Base-by-base conservation (phyloP, 345 rosid species). In the Moricandia arvensis region DNA sequence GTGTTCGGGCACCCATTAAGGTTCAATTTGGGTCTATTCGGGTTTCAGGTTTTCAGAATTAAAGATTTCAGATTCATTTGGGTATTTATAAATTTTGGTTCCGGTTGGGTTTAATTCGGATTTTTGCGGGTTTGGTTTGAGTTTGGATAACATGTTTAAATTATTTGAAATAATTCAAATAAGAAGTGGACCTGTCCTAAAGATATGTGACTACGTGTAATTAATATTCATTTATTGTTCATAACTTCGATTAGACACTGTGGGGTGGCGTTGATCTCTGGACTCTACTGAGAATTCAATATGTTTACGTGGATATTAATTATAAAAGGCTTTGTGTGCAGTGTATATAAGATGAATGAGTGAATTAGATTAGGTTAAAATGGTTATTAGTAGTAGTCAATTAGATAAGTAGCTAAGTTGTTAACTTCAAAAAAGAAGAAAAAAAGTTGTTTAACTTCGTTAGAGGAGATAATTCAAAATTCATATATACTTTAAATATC, bases 401-500 rank as follows among this genome's bases (percentile, higher is more conserved):
- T 59, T 54, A 26, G 55, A 59, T 24, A 24, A 37, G 78, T 61
- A 17, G 69, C 63, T 60, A 35, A 66, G 73, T 55, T 55, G 66
- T 43, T 63, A 3, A 61, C 35, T 53, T 61, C 10, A 21, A 21
- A 21, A 21, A 21, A 21, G 2, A 0, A 21, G 2, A 21, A 21
- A 21, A 21, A 21, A 21, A 66, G 73, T 57, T 55, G 67, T n/a
- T 45, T 63, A 3, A 62, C 29, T 54, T 62, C 7, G 69, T 63
- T 9, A 77, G 75, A 77, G 8, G 66, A 70, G 60, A 24, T 21
- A 69, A n/a, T n/a, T n/a, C n/a, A n/a, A n/a, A n/a, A n/a, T n/a
- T n/a, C n/a, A n/a, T n/a, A n/a, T n/a, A n/a, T n/a, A n/a, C n/a
- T n/a, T n/a, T n/a, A n/a, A n/a, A n/a, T n/a, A n/a, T n/a, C n/a